Percentiles rank a stretch among this genome's conserved stretches.
Evolutionary conservation across 371 early-diverging fungal genomes (phyloP).

Genomic region (Blyttiomyces sp.): DNA sequence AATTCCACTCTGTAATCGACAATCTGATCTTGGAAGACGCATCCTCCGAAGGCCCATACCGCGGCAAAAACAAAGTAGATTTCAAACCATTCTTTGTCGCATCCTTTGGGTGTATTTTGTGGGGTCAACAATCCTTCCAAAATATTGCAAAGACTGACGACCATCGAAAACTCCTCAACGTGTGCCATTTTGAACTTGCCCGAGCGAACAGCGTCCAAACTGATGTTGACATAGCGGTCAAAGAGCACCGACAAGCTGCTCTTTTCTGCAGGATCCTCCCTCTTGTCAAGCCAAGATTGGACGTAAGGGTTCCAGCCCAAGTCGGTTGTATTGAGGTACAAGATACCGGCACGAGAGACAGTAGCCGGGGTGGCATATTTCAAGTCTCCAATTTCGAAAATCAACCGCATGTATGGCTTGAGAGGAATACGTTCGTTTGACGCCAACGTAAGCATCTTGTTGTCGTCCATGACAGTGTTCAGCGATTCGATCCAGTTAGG

Average conservation of each 20-base stretch:
- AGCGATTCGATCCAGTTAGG: slow-evolving; percentile 71
- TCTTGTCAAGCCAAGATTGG: slow-evolving; percentile 63
- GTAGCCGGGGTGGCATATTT: slow-evolving; percentile 69
- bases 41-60: slow-evolving; percentile 67
- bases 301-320: slow-evolving; percentile 62
- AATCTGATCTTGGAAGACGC: slow-evolving; percentile 54
- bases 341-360: slow-evolving; percentile 66
- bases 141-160: slow-evolving; percentile 54
- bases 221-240: slow-evolving; percentile 57
- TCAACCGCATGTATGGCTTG: slow-evolving; percentile 59
- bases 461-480: slow-evolving; percentile 71
- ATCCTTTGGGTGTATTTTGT: slow-evolving; percentile 57
- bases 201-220: slow-evolving; percentile 50
- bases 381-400: slow-evolving; percentile 61
- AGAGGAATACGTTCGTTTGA: slow-evolving; percentile 68
- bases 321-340: slow-evolving; percentile 58
- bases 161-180: slow-evolving; percentile 59
- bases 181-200: slow-evolving; percentile 56
- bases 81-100: slow-evolving; percentile 66
- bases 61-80: slow-evolving; percentile 62
- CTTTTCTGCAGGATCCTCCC: slow-evolving; percentile 58
- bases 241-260: slow-evolving; percentile 53
- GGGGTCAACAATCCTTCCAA: slow-evolving; percentile 58
- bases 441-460: slow-evolving; percentile 63
- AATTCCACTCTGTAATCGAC: slow-evolving; percentile 60